Base-by-base conservation (phyloP, 139 green algal genomes). In the Tetraselmis chui region DNA sequence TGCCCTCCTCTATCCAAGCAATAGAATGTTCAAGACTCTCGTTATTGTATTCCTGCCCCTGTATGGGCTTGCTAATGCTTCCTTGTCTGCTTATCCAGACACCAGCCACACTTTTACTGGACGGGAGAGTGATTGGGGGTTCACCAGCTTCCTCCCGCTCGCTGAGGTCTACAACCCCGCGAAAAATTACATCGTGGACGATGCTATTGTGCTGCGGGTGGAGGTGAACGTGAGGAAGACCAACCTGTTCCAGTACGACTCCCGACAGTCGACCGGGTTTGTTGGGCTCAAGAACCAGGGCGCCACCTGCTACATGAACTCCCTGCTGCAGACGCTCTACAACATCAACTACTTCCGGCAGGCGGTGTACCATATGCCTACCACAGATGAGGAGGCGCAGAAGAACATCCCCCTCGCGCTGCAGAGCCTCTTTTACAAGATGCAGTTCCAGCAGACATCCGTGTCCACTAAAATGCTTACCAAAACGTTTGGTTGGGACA, bases 301-400 rank as follows among this genome's bases (percentile, higher is more conserved):
- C 1, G 95, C 96, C 75, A 99, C 96, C 1, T 99, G 97, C 93
- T 99, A 99, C 92, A 98, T 99, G 95, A 99, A 99, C 91, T 96
- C 88, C 23, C 90, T 99, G 80, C 92, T 99, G 83, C 97, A 99
- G 92, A 97, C 92, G 45, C 90, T 99, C 25, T 99, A 94, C 89
- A 90, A 97, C 86, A 87, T 99, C 79, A 94, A 94, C 27, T 92
- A 90, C 82, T 98, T 99, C 85, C 86, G 95, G 27, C 89, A 96
- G 92, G 94, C 95, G 0, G 97, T 99, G 76, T 99, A 98, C 85
- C 91, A 97, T 84, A 98, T 99, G 93, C 95, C 97, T 25, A 98
- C 96, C 26, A 86, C 79, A 28, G 92, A 96, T 32, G 93, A 95
- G 1, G 83, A 91, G 2, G 83, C 92, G 0, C 80, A 79, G 83